phyloP scores from a whole-genome alignment of 164 flowering plant genomes.

The Berberis thunbergii region DNA sequence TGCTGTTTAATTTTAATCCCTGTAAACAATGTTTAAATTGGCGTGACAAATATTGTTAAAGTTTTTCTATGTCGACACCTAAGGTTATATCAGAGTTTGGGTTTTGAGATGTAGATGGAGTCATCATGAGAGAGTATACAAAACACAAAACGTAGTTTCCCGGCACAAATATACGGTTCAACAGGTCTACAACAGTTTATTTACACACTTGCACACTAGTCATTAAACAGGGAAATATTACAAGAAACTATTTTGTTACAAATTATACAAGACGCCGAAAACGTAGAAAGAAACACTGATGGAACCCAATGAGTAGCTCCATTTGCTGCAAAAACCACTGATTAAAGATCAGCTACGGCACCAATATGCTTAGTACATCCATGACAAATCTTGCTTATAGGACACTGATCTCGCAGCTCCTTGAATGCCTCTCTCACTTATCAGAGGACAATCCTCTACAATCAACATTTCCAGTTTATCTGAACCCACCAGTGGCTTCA shows the following conservation, averaged over 20 bases:
- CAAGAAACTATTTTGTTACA: no score
- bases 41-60: no score
- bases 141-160: no score
- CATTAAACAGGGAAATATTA: no score
- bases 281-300: background rate
- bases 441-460: slow-evolving; percentile 75
- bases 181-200: background rate
- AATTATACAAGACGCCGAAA: background rate
- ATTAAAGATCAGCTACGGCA: background rate
- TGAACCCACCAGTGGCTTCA: slow-evolving; percentile 53
- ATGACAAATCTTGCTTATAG: slow-evolving; percentile 63
- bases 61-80: no score
- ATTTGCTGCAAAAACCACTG: background rate
- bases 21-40: no score
- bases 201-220: background rate
- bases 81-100: no score
- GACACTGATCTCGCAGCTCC: slow-evolving; percentile 53
- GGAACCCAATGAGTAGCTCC: background rate
- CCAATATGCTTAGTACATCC: slow-evolving; percentile 39
- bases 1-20: no score
- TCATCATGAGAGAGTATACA: no score
- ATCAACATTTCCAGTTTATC: slow-evolving; percentile 41
- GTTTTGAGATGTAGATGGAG: no score
- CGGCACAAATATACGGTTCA: no score
- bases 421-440: slow-evolving; percentile 56